phyloP scores from a whole-genome alignment of 2,329 filamentous ascomycete genomes.

The Dendrostoma leiphaemia region DNA sequence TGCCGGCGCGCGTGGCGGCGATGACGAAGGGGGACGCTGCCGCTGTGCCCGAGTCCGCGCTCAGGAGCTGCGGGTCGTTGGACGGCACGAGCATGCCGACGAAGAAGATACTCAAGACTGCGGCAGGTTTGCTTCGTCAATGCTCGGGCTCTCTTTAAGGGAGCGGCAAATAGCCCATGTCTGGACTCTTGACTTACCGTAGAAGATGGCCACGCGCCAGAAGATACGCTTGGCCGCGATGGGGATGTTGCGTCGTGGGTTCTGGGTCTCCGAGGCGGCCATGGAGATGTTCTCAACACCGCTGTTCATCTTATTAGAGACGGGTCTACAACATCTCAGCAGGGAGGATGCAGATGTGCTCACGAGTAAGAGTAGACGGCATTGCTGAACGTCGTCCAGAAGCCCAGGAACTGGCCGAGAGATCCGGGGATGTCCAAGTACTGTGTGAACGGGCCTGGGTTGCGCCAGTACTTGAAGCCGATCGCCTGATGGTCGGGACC shows the following conservation, averaged over 20 bases:
- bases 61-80: constrained; percentile 48
- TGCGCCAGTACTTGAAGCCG: constrained; percentile 22
- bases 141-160: too few species aligned
- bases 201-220: constrained; percentile 34
- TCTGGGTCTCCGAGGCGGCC: constrained; percentile 28
- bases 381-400: constrained; percentile 19
- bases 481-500: constrained; percentile 22
- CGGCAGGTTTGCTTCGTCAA: too few species aligned
- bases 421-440: constrained; percentile 20
- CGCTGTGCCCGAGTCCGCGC: constrained; percentile 39
- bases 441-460: constrained; percentile 21
- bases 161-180: too few species aligned
- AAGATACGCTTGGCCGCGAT: constrained; percentile 24
- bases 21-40: constrained; percentile 51
- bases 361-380: constrained; percentile 9
- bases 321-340: background rate
- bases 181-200: constrained; percentile 23
- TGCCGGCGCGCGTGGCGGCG: constrained; percentile 50
- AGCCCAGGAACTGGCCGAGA: constrained; percentile 23
- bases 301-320: constrained; percentile 17
- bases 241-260: constrained; percentile 43
- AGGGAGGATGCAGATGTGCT: background rate
- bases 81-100: constrained; percentile 53
- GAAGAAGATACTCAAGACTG: constrained; percentile 47
- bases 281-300: constrained; percentile 24